Base-by-base conservation (phyloP, 1,284 basidiomycete genomes). In the Sutorius eximius region DNA sequence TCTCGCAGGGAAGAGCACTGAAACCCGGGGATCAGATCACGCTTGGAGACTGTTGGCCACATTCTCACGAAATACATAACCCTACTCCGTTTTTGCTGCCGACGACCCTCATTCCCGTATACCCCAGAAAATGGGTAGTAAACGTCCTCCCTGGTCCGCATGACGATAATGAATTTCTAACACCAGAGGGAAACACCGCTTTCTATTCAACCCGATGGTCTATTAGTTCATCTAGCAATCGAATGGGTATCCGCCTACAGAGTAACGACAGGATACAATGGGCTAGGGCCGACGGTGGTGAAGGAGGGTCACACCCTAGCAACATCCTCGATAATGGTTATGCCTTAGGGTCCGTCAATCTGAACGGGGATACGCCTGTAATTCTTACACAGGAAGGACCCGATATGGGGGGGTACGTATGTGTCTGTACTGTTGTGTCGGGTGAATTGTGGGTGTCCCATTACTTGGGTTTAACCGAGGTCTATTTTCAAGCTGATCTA, bases 351-450 rank as follows among this genome's bases (percentile, higher is more conserved):
- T 77, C 81, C 1, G 67, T 89, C 58, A 85, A 85, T 59, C 59
- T 87, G 59, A 89, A 89, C 60, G 88, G 87, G 3, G 86, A 90
- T 62, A 86, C 85, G 0, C 86, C 88, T 0, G 85, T 89, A 3
- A 80, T 88, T 24, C 69, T 89, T 41, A 79, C 80, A 1, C 75
- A 78, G 30, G 87, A 87, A 61, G 82, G 82, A 0, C 86, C 84
- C 0, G 81, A 84, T 63, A 83, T 85, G 83, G 83, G 83, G 13
- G 83, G 83, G 5, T 85, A 85, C 56, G 59, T 82, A 5, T 84
- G 82, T 60, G 55, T 79, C n/a, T 81, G 80, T 56, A 82, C 81
- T 0, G 72, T 85, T 9, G 75, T 77, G 1, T 74, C 75, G 5
- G 75, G 73, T 2, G 82, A 85, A 13, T 61, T 79, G 83, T 82